A percentile compares a stretch with the other conserved stretches of the same genome.
Evolutionary conservation across 768 basidiomycete genomes (phyloP).

Genomic region (Sporobolomyces phaffii): DNA sequence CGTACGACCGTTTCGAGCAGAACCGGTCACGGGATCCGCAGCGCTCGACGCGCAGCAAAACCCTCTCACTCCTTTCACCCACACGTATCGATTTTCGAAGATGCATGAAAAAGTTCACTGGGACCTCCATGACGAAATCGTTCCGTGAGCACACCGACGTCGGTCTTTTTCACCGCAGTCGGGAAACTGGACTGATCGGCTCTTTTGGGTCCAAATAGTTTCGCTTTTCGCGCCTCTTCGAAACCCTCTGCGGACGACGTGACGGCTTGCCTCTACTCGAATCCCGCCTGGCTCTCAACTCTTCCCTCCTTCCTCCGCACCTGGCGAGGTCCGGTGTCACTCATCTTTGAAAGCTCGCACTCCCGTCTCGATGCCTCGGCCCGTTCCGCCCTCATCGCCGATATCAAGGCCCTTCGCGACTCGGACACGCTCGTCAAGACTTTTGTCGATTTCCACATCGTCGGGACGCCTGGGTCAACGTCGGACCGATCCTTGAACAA

Average conservation of each 20-base stretch:
- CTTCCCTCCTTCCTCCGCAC: constrained; percentile 38
- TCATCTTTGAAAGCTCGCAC: constrained; percentile 40
- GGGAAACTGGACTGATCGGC: no score
- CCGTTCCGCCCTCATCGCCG: constrained; percentile 19
- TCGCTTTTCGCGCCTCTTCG: constrained; percentile 36
- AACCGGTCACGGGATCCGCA: not conserved
- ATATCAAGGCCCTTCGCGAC: constrained; percentile 30
- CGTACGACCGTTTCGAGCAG: no score
- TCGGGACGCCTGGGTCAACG: constrained; percentile 30
- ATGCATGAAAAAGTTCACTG: constrained; percentile 41
- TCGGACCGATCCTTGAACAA: constrained; percentile 31
- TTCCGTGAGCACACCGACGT: constrained; percentile 31
- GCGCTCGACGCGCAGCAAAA: constrained; percentile 21
- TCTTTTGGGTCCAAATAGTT: no score
- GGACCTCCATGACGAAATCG: constrained; percentile 40
- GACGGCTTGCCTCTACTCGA: constrained; percentile 42
- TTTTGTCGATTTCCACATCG: constrained; percentile 41
- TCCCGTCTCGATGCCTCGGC: constrained; percentile 26
- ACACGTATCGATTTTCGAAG: constrained; percentile 43
- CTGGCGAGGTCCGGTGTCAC: constrained; percentile 41
- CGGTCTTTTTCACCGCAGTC: no score
- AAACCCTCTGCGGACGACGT: constrained; percentile 17
- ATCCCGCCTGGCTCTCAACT: constrained; percentile 42
- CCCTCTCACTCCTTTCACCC: constrained; percentile 38
- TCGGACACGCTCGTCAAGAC: constrained; percentile 32